These are phyloP conservation scores for Sarocladium kiliense DNA, from an alignment of 2,329 filamentous ascomycete species.

Conservation along the genomic window DNA sequence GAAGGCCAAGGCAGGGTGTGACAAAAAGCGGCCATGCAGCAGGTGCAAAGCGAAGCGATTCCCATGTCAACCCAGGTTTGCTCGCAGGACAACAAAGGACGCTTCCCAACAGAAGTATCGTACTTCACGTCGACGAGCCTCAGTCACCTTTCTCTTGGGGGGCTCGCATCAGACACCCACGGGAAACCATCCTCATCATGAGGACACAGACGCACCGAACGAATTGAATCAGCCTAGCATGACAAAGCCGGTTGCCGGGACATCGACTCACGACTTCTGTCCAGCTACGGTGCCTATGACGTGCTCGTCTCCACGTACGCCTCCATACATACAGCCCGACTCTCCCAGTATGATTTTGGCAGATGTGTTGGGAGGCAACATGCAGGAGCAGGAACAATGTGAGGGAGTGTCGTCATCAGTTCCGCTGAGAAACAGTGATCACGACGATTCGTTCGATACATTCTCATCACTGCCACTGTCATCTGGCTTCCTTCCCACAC, in stretches of 20 bases:
- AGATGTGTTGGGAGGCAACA: no score
- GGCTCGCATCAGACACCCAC: background rate
- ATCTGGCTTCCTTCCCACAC: background rate
- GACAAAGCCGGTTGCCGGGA: background rate
- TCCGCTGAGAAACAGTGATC: no score
- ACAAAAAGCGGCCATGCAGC: conserved; percentile 3
- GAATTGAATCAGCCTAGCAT: background rate
- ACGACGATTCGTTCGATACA: no score
- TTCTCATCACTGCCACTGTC: background rate
- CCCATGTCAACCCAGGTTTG: background rate
- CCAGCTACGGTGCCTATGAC: no score
- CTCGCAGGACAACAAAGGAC: conserved; percentile 1
- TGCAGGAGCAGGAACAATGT: no score
- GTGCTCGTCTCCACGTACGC: no score
- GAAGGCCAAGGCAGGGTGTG: conserved; percentile 7
- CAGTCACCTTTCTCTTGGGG: background rate
- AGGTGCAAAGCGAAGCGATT: conserved; percentile 1
- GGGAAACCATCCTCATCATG: background rate
- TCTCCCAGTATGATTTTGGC: no score
- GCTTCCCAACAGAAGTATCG: background rate
- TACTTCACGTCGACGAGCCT: background rate
- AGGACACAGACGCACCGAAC: background rate
- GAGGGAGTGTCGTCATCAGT: no score
- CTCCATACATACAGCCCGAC: no score
- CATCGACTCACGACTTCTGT: no score